Percentiles rank a stretch among this genome's conserved stretches.
These are phyloP conservation scores for Ascochyta pisi DNA, from an alignment of 2,329 filamentous ascomycete genomes.

Conservation along the genomic window DNA sequence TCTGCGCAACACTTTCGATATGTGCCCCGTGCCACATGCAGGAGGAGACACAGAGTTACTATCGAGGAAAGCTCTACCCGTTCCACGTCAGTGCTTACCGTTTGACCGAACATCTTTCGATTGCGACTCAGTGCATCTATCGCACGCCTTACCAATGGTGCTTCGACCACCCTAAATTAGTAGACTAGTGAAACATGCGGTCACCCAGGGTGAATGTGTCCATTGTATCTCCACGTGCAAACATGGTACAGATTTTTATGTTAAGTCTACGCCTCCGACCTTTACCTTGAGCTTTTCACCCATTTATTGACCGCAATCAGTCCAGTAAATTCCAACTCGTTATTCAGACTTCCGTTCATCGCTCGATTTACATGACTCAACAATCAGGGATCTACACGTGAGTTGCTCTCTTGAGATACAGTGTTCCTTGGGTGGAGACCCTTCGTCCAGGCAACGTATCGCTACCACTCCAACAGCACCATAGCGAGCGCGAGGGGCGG, in stretches of 20 bases:
- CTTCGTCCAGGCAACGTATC: background rate
- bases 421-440: background rate
- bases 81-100: conserved; percentile 20
- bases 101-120: conserved; percentile 3
- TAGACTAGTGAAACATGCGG: background rate
- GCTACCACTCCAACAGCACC: conserved; percentile 3
- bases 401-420: background rate
- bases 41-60: conserved; percentile 13
- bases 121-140: background rate
- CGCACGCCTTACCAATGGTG: background rate
- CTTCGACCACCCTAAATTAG: background rate
- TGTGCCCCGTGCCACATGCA: conserved; percentile 1
- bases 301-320: background rate
- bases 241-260: background rate
- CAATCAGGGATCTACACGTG: background rate
- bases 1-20: background rate
- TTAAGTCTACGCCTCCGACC: background rate
- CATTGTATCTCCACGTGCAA: background rate
- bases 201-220: background rate
- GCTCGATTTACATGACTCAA: background rate
- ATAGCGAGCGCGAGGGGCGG: background rate
- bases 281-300: background rate
- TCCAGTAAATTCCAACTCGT: background rate
- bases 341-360: background rate
- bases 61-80: conserved; percentile 6